Evolutionary conservation across 352 stramenopile species (phyloP).

Genomic region (Pythium aristosporum): DNA sequence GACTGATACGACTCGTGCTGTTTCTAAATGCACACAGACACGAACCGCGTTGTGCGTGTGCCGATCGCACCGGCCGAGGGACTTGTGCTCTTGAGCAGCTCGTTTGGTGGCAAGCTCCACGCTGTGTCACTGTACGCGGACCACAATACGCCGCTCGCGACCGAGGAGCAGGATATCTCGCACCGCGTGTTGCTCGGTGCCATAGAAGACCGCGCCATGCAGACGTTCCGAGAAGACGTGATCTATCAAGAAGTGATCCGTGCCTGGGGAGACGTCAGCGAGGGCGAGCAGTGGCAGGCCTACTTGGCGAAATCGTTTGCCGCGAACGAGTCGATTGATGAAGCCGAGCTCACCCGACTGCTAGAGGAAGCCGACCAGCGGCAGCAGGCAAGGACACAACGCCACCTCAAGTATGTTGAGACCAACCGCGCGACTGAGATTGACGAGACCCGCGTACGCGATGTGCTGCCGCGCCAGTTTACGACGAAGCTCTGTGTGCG

Average conservation of each 20-base stretch:
- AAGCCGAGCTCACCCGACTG: slow-evolving; percentile 38
- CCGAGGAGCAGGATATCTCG: slow-evolving; percentile 47
- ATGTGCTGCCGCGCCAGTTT: slow-evolving; percentile 69
- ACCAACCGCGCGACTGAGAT: slow-evolving; percentile 46
- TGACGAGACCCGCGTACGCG: slow-evolving; percentile 41
- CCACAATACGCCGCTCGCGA: slow-evolving; percentile 59
- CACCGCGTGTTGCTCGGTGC: slow-evolving; percentile 59
- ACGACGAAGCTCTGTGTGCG: slow-evolving; percentile 77
- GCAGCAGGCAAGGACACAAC: slow-evolving; percentile 42
- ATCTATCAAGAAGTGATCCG: slow-evolving; percentile 69
- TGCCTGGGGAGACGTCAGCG: slow-evolving; percentile 50
- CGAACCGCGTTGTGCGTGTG: slow-evolving; percentile 79
- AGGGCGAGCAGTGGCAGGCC: slow-evolving; percentile 52
- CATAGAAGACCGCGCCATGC: slow-evolving; percentile 53
- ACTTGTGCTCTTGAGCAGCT: slow-evolving; percentile 80
- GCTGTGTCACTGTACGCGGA: slow-evolving; percentile 74
- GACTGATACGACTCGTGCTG: slow-evolving; percentile 8
- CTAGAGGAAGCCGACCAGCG: slow-evolving; percentile 38
- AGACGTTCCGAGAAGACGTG: slow-evolving; percentile 62
- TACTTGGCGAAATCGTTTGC: slow-evolving; percentile 64
- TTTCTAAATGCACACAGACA: slow-evolving; percentile 32
- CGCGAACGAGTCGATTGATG: slow-evolving; percentile 41
- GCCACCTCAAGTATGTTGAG: slow-evolving; percentile 44
- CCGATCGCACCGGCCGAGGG: slow-evolving; percentile 87
- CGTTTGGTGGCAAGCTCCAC: slow-evolving; percentile 80